Conservation (phyloP, 139 green algal species). For the Auxenochlorella protothecoides region DNA sequence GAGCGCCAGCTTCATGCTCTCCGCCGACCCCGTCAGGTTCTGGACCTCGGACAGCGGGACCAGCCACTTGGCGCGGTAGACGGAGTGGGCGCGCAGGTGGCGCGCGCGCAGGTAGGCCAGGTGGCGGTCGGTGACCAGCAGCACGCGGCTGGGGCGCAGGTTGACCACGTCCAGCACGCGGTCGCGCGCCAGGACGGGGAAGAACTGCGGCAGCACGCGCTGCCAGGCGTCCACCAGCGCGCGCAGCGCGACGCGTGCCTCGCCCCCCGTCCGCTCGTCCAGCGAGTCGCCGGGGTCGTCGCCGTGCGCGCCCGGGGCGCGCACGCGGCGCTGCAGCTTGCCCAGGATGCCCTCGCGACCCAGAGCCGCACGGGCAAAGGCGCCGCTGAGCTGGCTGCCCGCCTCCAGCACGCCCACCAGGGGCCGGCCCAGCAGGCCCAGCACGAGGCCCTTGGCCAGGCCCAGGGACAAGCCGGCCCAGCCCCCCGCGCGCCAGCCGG, state of each 20-base stretch:
- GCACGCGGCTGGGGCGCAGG: constrained; percentile 37
- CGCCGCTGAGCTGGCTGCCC: constrained; percentile 40
- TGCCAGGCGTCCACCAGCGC: constrained; percentile 50
- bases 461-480: constrained; percentile 38
- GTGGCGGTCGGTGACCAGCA: constrained; percentile 63
- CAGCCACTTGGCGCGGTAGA: constrained; percentile 41
- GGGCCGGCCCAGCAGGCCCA: constrained; percentile 49
- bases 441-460: constrained; percentile 37
- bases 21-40: constrained; percentile 31
- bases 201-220: constrained; percentile 42
- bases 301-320: constrained; percentile 43
- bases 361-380: constrained; percentile 57
- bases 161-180: constrained; percentile 52
- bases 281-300: constrained; percentile 23
- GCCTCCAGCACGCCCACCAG: constrained; percentile 47
- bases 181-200: constrained; percentile 31
- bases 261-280: constrained; percentile 14
- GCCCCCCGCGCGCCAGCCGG: constrained; percentile 32
- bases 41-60: constrained; percentile 34
- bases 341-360: constrained; percentile 69
- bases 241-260: constrained; percentile 8
- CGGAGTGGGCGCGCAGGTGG: constrained; percentile 14
- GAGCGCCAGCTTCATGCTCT: constrained; percentile 33
- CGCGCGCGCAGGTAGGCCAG: constrained; percentile 49
- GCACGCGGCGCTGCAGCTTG: constrained; percentile 56